Percentiles rank a stretch among this genome's conserved stretches.
Conservation (phyloP, 495 filamentous ascomycete genomes). For the Hypoxylon fuscum region DNA sequence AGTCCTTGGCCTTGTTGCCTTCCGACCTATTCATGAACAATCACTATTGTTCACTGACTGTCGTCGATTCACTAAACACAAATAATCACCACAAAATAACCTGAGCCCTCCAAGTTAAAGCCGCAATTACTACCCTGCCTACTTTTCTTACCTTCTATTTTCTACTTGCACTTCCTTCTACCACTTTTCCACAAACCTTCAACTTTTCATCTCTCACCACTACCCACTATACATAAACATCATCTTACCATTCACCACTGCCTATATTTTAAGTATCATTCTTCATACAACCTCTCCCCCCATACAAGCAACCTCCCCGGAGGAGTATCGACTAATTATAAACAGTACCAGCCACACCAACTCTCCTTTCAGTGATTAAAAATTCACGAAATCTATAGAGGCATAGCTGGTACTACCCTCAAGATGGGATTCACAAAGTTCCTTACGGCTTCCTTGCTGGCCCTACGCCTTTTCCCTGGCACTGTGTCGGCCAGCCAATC, state of each 20-base stretch:
- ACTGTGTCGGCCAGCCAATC: conserved; percentile 44
- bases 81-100: conserved; percentile 7
- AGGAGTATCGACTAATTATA: conserved; percentile 23
- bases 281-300: not conserved
- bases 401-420: conserved; percentile 52
- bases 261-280: conserved; percentile 1
- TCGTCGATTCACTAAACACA: conserved; percentile 5
- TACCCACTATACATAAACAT: conserved; percentile 6
- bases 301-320: conserved; percentile 11
- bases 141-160: conserved; percentile 1
- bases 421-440: conserved; percentile 55
- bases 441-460: conserved; percentile 47
- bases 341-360: conserved; percentile 17
- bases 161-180: not conserved
- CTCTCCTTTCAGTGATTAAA: conserved; percentile 19
- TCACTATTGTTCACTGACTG: conserved; percentile 28
- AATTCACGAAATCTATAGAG: conserved; percentile 30
- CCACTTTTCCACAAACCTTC: not conserved
- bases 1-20: conserved; percentile 7
- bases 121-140: conserved; percentile 1
- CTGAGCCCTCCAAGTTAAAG: not conserved
- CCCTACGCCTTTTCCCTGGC: conserved; percentile 48
- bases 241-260: conserved; percentile 1
- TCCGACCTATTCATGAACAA: conserved; percentile 28
- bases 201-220: not conserved